Evolutionary conservation across 1,284 basidiomycete genomes (phyloP).

Genomic region (Pyrrhoderma noxium): DNA sequence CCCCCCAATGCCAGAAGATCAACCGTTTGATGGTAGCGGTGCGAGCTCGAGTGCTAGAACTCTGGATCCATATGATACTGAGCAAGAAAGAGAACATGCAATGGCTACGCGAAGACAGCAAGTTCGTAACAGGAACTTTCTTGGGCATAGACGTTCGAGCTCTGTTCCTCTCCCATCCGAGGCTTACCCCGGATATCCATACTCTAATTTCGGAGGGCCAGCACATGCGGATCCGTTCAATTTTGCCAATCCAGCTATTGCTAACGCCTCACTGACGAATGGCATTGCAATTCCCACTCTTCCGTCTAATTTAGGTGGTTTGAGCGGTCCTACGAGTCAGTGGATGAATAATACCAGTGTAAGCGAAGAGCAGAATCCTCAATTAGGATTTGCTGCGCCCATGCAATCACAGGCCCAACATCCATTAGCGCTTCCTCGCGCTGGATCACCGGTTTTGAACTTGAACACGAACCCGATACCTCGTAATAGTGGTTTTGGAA

Average conservation of each 20-base stretch:
- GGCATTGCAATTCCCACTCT: conserved; percentile 29
- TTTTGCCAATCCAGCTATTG: conserved; percentile 17
- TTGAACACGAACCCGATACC: not conserved
- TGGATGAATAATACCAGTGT: conserved; percentile 5
- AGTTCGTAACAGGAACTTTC: conserved; percentile 19
- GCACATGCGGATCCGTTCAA: conserved; percentile 13
- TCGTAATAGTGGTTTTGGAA: not conserved
- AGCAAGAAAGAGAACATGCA: conserved; percentile 21
- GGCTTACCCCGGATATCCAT: conserved; percentile 12
- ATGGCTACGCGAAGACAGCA: conserved; percentile 46
- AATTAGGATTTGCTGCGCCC: conserved; percentile 2
- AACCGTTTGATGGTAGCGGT: not conserved
- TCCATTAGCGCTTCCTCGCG: conserved; percentile 8
- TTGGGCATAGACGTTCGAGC: conserved; percentile 48
- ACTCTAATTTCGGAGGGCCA: conserved; percentile 24
- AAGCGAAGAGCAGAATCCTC: not conserved
- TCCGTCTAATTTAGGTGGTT: conserved; percentile 23
- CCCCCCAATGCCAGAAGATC: not conserved
- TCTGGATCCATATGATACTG: not conserved
- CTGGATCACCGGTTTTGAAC: conserved; percentile 4
- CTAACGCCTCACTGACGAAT: conserved; percentile 1
- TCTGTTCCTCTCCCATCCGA: conserved; percentile 54
- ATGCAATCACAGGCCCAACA: not conserved
- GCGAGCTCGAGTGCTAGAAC: not conserved
- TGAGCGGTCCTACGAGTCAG: not conserved